phyloP scores from a whole-genome alignment of 441 rosid species.

The Daphne laureola region DNA sequence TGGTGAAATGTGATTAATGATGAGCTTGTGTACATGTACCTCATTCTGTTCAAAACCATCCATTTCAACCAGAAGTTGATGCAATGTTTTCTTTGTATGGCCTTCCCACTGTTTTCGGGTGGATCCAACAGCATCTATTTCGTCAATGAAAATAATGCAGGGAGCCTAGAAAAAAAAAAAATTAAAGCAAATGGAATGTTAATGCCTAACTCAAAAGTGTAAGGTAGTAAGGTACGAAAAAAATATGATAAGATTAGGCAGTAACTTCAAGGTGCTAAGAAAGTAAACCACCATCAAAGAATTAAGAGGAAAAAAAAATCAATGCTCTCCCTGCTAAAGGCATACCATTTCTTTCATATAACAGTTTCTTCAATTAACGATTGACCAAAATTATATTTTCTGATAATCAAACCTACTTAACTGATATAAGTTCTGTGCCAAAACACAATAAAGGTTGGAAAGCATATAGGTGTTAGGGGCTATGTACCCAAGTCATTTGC shows the following conservation, averaged over 20 bases:
- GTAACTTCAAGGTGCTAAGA: conserved; percentile 3
- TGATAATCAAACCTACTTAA: too few relatives aligned
- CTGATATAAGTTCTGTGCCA: too few relatives aligned
- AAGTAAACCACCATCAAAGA: too few relatives aligned
- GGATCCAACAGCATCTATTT: conserved; percentile 97
- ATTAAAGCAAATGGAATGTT: neutral
- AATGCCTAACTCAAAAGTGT: conserved; percentile 4
- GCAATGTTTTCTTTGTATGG: conserved; percentile 97
- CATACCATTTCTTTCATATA: too few relatives aligned
- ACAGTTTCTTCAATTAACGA: too few relatives aligned
- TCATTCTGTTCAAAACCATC: conserved; percentile 98
- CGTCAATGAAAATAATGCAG: conserved; percentile 94
- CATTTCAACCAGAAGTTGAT: conserved; percentile 97
- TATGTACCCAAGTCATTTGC: too few relatives aligned
- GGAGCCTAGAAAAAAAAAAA: conserved; percentile 59
- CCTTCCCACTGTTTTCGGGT: conserved; percentile 99
- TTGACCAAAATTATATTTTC: too few relatives aligned
- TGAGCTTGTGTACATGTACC: conserved; percentile 34
- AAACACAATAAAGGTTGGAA: too few relatives aligned
- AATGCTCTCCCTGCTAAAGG: too few relatives aligned
- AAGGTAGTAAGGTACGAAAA: neutral
- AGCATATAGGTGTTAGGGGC: too few relatives aligned
- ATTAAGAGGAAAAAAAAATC: too few relatives aligned
- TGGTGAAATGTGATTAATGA: conserved; percentile 2
- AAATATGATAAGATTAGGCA: neutral